phyloP scores from a whole-genome alignment of 2,329 filamentous ascomycete genomes.

The Drechslerella coelobrocha region DNA sequence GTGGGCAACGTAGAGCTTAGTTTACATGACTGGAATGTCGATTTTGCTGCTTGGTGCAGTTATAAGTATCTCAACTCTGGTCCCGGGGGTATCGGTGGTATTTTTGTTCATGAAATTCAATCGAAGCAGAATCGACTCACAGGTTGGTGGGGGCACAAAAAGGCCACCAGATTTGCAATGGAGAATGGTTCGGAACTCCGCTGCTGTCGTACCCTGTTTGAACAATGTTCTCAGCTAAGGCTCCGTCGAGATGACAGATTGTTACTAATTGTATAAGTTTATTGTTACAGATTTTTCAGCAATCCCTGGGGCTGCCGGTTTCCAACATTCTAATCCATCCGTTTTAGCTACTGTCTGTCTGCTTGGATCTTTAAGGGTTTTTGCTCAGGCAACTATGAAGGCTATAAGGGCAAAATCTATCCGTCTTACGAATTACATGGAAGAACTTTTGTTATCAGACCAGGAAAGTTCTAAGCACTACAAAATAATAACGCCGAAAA shows the following conservation, averaged over 20 bases:
- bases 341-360: conserved; percentile 80
- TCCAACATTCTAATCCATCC: conserved; percentile 83
- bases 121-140: conserved; percentile 68
- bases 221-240: no score
- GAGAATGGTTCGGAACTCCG: conserved; percentile 64
- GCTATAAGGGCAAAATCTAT: conserved; percentile 74
- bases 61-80: conserved; percentile 94
- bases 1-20: conserved; percentile 80
- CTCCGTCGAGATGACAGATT: no score
- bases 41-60: conserved; percentile 88
- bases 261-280: background rate
- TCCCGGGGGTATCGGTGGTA: conserved; percentile 78
- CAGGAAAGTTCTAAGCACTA: conserved; percentile 59
- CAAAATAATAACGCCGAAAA: conserved; percentile 72
- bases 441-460: conserved; percentile 63
- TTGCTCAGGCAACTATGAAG: conserved; percentile 73
- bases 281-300: conserved; percentile 62
- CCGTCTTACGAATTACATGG: conserved; percentile 76
- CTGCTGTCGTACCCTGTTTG: background rate
- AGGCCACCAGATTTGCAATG: conserved; percentile 80
- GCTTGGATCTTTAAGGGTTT: conserved; percentile 74
- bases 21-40: conserved; percentile 87
- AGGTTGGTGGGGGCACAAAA: conserved; percentile 89
- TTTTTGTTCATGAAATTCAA: conserved; percentile 80
- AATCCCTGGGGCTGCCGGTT: conserved; percentile 78